Evolutionary conservation across 1,139 yeast genomes (phyloP).

Genomic region (Candida sp.): DNA sequence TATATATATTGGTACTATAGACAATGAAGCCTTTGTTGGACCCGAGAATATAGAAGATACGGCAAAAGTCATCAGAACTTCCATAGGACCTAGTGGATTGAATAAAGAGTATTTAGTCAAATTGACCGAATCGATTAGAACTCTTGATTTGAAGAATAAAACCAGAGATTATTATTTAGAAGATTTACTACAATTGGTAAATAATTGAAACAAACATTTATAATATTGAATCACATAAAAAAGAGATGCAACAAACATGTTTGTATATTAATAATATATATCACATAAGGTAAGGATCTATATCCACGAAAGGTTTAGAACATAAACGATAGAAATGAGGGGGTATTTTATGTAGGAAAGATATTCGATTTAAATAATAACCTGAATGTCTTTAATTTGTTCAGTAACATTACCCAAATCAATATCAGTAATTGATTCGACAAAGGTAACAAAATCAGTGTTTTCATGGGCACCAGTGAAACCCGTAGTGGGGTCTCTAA

Average conservation of each 20-base stretch:
- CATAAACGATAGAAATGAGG: neutral
- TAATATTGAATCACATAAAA: neutral
- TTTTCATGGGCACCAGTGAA: conserved; percentile 82
- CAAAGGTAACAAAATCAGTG: conserved; percentile 72
- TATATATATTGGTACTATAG: conserved; percentile 82
- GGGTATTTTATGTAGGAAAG: neutral
- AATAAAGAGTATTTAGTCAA: conserved; percentile 67
- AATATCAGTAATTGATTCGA: conserved; percentile 57
- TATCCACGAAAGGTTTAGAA: neutral
- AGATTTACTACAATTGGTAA: conserved; percentile 20
- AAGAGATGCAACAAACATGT: neutral
- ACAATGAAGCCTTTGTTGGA: conserved; percentile 80
- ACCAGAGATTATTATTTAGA: conserved; percentile 36
- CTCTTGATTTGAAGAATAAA: conserved; percentile 34
- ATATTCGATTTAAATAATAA: neutral
- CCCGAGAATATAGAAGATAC: conserved; percentile 62
- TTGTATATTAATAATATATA: no score
- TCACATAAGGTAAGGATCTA: neutral
- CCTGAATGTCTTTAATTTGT: conserved; percentile 29
- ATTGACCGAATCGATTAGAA: conserved; percentile 51
- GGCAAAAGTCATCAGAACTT: conserved; percentile 53
- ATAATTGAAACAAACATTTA: neutral
- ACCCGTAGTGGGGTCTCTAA: conserved; percentile 28
- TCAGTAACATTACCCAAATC: conserved; percentile 51
- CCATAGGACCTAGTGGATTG: conserved; percentile 79